These are phyloP conservation scores for Fusarium sp. DNA, from an alignment of 2,329 filamentous ascomycete species.

Conservation along the genomic window DNA sequence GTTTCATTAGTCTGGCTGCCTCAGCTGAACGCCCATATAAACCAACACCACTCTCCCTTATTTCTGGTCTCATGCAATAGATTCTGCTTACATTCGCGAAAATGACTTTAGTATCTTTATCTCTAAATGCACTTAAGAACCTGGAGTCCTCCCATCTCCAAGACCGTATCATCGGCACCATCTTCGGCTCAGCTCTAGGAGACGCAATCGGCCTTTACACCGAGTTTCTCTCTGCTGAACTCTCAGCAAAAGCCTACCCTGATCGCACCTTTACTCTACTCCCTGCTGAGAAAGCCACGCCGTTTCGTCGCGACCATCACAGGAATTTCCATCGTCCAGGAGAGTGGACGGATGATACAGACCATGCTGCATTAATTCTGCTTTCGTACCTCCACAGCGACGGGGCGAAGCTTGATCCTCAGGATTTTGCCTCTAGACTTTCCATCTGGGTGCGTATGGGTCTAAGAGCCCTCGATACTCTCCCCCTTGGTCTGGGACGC, in stretches of 20 bases:
- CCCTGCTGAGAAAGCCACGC: slow-evolving; percentile 51
- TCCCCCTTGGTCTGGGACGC: slow-evolving; percentile 60
- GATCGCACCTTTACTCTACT: slow-evolving; percentile 54
- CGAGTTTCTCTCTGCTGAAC: slow-evolving; percentile 58
- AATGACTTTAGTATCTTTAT: slow-evolving; percentile 30
- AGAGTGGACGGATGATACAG: slow-evolving; percentile 67
- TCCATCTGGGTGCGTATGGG: slow-evolving; percentile 61
- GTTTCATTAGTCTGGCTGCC: slow-evolving; percentile 31
- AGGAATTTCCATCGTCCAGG: slow-evolving; percentile 55
- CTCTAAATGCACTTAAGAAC: slow-evolving; percentile 25
- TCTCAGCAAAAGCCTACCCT: slow-evolving; percentile 52
- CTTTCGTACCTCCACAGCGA: slow-evolving; percentile 60
- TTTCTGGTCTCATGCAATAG: no score
- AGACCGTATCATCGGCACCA: slow-evolving; percentile 56
- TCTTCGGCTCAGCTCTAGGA: slow-evolving; percentile 64
- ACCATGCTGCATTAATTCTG: slow-evolving; percentile 62
- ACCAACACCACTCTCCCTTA: neutral
- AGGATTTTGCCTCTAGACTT: slow-evolving; percentile 59
- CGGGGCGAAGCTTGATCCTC: slow-evolving; percentile 50
- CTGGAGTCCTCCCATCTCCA: slow-evolving; percentile 43
- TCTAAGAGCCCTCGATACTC: slow-evolving; percentile 57
- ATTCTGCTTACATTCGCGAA: neutral
- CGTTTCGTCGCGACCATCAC: slow-evolving; percentile 58
- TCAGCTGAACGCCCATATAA: slow-evolving; percentile 13
- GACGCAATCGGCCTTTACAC: slow-evolving; percentile 67